These are phyloP conservation scores for Stagonosporopsis rhizophila DNA, from an alignment of 2,329 filamentous ascomycete genomes.

Conservation along the genomic window DNA sequence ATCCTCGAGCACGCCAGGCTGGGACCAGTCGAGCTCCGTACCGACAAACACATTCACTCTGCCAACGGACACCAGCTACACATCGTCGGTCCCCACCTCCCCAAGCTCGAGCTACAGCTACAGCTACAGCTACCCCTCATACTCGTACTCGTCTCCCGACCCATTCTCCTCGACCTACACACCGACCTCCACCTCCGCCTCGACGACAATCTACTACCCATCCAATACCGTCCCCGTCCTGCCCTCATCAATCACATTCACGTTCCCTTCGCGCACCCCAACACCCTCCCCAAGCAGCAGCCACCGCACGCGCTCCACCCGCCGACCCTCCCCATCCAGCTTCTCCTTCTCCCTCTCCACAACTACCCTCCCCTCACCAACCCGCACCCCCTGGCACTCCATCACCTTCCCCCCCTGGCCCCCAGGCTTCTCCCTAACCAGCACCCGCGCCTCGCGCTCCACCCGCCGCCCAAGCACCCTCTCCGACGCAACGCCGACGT, in stretches of 20 bases:
- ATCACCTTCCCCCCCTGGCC: conserved; percentile 2
- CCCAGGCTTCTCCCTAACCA: background rate
- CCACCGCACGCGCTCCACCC: background rate
- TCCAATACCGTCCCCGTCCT: background rate
- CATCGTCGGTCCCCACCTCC: background rate
- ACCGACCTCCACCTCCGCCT: background rate
- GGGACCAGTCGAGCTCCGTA: conserved; percentile 5
- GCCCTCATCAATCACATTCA: conserved; percentile 9
- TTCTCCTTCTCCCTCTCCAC: background rate
- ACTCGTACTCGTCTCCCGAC: background rate
- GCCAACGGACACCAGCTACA: conserved; percentile 1
- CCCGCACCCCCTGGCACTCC: background rate
- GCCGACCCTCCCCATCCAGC: background rate
- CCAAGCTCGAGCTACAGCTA: conserved; percentile 2
- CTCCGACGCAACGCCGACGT: conserved; percentile 5
- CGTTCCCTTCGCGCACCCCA: conserved; percentile 5
- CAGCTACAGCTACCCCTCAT: background rate
- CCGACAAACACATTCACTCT: conserved; percentile 6
- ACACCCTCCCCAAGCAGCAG: conserved; percentile 1
- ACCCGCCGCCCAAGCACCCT: background rate
- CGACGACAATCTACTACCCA: conserved; percentile 3
- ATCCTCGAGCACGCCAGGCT: background rate
- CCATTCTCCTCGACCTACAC: background rate
- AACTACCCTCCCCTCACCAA: background rate
- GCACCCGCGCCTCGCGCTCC: background rate